A percentile compares a stretch with the other conserved stretches of the same genome.
These are phyloP conservation scores for Cyclocybe cylindracea DNA, from an alignment of 768 basidiomycete genomes.

Conservation along the genomic window DNA sequence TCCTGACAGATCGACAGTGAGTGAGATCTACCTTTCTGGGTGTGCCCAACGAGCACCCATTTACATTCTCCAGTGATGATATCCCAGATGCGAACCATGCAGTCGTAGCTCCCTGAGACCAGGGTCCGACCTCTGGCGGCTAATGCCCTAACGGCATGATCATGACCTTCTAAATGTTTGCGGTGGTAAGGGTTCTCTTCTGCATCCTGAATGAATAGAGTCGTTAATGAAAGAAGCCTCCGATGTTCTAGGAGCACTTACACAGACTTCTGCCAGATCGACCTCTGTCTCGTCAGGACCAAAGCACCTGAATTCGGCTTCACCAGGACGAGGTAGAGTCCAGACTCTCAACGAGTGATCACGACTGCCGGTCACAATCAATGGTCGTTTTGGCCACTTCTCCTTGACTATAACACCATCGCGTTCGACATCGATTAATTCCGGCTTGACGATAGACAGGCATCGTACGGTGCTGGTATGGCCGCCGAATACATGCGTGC, in stretches of 20 bases:
- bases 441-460: constrained; percentile 93
- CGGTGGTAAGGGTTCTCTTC: constrained; percentile 88
- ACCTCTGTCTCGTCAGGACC: constrained; percentile 61
- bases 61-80: constrained; percentile 80
- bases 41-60: constrained; percentile 83
- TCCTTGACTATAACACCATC: constrained; percentile 68
- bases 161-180: constrained; percentile 83
- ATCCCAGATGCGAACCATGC: constrained; percentile 95
- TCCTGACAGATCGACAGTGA: constrained; percentile 3
- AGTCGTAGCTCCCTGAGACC: constrained; percentile 96
- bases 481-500: constrained; percentile 93
- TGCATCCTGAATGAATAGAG: constrained; percentile 39
- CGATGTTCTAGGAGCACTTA: constrained; percentile 18
- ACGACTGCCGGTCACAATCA: constrained; percentile 76
- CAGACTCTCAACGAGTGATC: constrained; percentile 68
- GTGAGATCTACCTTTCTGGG: constrained; percentile 74
- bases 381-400: constrained; percentile 65
- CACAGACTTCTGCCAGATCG: constrained; percentile 50
- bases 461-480: constrained; percentile 97
- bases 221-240: background rate
- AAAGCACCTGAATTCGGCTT: constrained; percentile 74
- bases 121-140: constrained; percentile 87
- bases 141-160: constrained; percentile 89
- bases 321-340: constrained; percentile 59
- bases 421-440: constrained; percentile 73